phyloP scores from a whole-genome alignment of 176 grass and related monocot species.

The Secale cereale region DNA sequence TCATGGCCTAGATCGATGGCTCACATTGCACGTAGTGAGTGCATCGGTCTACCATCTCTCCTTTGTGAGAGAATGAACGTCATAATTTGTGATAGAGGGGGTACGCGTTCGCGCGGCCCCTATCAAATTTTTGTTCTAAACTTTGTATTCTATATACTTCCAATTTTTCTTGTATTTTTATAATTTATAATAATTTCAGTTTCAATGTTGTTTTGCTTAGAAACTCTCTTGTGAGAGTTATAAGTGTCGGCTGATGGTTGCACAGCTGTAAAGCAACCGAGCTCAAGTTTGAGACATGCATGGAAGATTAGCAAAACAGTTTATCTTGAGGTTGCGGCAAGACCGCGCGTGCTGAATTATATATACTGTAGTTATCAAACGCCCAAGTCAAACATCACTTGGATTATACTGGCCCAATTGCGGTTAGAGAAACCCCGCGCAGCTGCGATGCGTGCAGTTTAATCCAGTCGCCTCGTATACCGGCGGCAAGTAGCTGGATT shows the following conservation, averaged over 20 bases:
- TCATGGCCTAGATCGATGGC: background rate
- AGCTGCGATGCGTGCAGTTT: no score
- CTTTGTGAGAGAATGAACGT: slow-evolving; percentile 38
- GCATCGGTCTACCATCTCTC: background rate
- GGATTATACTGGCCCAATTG: background rate
- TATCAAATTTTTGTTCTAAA: background rate
- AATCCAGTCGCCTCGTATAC: no score
- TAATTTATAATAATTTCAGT: no score
- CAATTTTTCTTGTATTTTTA: no score
- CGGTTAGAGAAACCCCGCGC: background rate
- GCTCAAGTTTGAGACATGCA: no score
- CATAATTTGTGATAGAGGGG: slow-evolving; percentile 52
- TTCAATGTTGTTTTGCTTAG: no score
- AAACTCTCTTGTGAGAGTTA: background rate
- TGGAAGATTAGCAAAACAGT: no score
- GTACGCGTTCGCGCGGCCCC: slow-evolving; percentile 15
- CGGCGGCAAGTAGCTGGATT: no score
- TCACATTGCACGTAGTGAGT: background rate
- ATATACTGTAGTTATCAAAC: background rate
- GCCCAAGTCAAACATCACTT: background rate
- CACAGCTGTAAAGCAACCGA: no score
- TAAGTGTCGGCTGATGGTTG: background rate
- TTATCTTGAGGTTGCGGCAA: no score
- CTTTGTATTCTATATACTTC: no score
- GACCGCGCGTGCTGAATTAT: no score